These are phyloP conservation scores for Limnanthes douglasii DNA, from an alignment of 345 rosid genomes.

Conservation along the genomic window DNA sequence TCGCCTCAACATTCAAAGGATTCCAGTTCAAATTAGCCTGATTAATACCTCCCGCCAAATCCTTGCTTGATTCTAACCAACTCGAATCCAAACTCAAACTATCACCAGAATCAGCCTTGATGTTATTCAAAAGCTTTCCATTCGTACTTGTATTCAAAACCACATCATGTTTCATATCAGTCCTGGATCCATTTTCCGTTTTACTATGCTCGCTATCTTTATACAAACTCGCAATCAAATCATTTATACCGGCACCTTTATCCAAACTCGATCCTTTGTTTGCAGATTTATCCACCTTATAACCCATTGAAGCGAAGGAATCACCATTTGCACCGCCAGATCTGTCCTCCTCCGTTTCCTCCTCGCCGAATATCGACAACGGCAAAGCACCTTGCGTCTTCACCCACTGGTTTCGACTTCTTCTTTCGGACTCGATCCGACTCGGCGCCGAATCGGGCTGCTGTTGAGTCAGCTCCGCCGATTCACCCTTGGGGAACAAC, in stretches of 20 bases:
- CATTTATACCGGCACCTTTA: conserved; percentile 10
- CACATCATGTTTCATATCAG: not conserved
- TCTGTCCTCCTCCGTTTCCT: conserved; percentile 21
- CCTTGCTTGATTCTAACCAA: conserved; percentile 9
- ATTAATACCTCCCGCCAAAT: not conserved
- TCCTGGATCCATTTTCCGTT: conserved; percentile 6
- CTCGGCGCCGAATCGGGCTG: conserved; percentile 19
- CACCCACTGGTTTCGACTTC: conserved; percentile 14
- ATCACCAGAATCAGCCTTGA: conserved; percentile 5
- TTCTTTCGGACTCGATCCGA: conserved; percentile 14
- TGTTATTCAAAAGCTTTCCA: not conserved
- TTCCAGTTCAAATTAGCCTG: conserved; percentile 18
- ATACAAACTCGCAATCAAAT: conserved; percentile 32
- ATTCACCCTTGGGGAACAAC: conserved; percentile 5
- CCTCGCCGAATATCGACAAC: conserved; percentile 75
- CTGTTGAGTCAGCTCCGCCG: conserved; percentile 2
- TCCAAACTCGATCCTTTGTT: conserved; percentile 10
- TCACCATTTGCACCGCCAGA: conserved; percentile 14
- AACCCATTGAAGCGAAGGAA: conserved; percentile 14
- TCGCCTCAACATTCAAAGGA: conserved; percentile 12
- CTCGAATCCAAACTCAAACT: conserved; percentile 8
- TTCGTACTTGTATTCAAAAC: not conserved
- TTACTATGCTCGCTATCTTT: conserved; percentile 14
- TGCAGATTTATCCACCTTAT: conserved; percentile 15
- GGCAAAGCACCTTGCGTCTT: conserved; percentile 60